These are phyloP conservation scores for Magnusiomyces ingens DNA, from an alignment of 1,139 yeast species.

Conservation along the genomic window DNA sequence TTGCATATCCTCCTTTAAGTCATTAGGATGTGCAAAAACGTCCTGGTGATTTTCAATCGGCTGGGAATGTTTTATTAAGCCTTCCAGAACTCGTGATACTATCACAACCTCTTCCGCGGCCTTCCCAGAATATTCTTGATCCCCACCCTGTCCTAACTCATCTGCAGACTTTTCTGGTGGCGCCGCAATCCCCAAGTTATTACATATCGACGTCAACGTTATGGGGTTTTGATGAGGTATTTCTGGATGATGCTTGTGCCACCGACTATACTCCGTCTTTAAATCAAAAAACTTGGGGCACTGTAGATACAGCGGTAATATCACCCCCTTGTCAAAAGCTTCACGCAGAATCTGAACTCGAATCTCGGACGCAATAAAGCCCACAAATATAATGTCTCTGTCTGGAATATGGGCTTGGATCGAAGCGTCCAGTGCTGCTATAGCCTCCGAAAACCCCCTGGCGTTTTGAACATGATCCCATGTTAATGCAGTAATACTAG, in stretches of 20 bases:
- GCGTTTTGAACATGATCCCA: conserved; percentile 57
- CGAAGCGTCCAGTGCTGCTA: conserved; percentile 45
- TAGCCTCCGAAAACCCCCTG: conserved; percentile 51
- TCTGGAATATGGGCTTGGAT: conserved; percentile 42
- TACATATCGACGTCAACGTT: conserved; percentile 47
- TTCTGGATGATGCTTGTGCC: conserved; percentile 65
- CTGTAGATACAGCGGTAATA: conserved; percentile 67
- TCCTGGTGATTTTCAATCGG: conserved; percentile 47
- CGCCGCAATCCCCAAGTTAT: conserved; percentile 52
- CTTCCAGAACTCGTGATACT: conserved; percentile 42
- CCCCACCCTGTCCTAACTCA: not conserved
- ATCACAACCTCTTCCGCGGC: conserved; percentile 36
- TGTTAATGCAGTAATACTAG: conserved; percentile 40
- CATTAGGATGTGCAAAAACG: conserved; percentile 68
- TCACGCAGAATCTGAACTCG: conserved; percentile 75
- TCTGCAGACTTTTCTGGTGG: not conserved
- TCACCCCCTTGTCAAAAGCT: conserved; percentile 68
- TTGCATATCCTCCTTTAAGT: conserved; percentile 60
- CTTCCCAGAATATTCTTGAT: conserved; percentile 15
- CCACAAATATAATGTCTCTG: conserved; percentile 58
- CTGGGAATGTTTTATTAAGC: conserved; percentile 48
- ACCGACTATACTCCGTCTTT: conserved; percentile 61
- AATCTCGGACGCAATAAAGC: conserved; percentile 60
- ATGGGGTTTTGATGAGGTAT: conserved; percentile 46
- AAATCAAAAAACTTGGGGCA: conserved; percentile 75